Conservation (phyloP, 2,329 filamentous ascomycete genomes). For the Paraphoma sp. region DNA sequence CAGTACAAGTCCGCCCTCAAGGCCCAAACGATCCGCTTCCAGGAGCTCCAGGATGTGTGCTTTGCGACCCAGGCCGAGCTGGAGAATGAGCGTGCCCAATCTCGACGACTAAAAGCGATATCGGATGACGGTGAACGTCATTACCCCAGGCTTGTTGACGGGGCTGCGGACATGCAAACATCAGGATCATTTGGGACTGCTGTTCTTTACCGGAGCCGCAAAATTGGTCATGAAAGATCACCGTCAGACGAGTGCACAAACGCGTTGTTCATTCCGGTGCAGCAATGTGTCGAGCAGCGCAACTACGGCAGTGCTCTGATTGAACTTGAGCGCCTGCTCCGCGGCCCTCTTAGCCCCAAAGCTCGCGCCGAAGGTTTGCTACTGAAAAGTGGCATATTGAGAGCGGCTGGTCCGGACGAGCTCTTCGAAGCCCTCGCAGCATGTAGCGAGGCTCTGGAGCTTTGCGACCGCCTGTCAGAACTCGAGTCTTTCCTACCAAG, state of each 20-base stretch:
- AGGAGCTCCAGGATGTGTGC: constrained; percentile 35
- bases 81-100: constrained; percentile 35
- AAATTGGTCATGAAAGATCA: not conserved
- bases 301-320: constrained; percentile 32
- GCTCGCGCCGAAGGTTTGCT: constrained; percentile 36
- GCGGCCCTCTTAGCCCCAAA: constrained; percentile 30
- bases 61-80: constrained; percentile 41
- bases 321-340: constrained; percentile 33
- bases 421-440: constrained; percentile 38
- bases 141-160: constrained; percentile 4
- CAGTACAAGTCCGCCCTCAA: constrained; percentile 39
- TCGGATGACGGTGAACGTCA: constrained; percentile 1
- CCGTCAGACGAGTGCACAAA: constrained; percentile 13
- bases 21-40: constrained; percentile 26
- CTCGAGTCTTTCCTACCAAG: constrained; percentile 27
- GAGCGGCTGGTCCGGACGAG: constrained; percentile 28
- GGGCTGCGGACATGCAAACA: constrained; percentile 1
- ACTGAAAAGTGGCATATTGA: constrained; percentile 36
- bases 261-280: constrained; percentile 23
- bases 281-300: constrained; percentile 20
- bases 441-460: constrained; percentile 39
- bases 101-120: constrained; percentile 14
- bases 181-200: constrained; percentile 19
- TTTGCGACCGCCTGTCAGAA: constrained; percentile 30
- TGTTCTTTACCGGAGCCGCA: constrained; percentile 7